Conservation (phyloP, 352 stramenopile genomes). For the Globisporangium okanoganense region DNA sequence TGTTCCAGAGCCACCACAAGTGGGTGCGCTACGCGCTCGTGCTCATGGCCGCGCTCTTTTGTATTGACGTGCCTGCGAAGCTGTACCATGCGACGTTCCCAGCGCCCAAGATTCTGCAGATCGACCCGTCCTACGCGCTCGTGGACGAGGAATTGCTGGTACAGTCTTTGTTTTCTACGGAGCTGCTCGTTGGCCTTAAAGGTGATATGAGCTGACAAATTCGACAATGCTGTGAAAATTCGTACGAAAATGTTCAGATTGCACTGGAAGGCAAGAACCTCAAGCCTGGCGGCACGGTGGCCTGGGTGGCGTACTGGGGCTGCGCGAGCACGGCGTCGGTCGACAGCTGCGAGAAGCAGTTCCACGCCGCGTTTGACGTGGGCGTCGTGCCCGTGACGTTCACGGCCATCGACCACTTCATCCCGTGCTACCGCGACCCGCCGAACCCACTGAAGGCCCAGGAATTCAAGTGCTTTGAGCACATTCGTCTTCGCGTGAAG, state of each 20-base stretch:
- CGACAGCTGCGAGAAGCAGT: slow-evolving; percentile 69
- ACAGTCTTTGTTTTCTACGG: background rate
- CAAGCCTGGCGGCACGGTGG: slow-evolving; percentile 64
- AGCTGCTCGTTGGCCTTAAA: background rate
- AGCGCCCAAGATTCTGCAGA: slow-evolving; percentile 40
- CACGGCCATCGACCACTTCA: slow-evolving; percentile 70
- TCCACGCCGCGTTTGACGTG: slow-evolving; percentile 49
- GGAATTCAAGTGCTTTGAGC: slow-evolving; percentile 67
- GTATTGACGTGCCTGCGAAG: slow-evolving; percentile 41
- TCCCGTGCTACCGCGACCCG: slow-evolving; percentile 81
- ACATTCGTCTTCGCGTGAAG: slow-evolving; percentile 73
- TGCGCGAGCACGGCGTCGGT: slow-evolving; percentile 60
- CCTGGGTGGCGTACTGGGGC: slow-evolving; percentile 81
- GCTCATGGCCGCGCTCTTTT: slow-evolving; percentile 35
- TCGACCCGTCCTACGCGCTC: slow-evolving; percentile 70
- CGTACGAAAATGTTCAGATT: background rate
- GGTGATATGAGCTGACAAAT: background rate
- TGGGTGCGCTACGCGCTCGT: slow-evolving; percentile 54
- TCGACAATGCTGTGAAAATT: background rate
- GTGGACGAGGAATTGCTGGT: slow-evolving; percentile 71
- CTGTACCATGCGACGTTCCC: slow-evolving; percentile 57
- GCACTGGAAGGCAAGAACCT: slow-evolving; percentile 64
- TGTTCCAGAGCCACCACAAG: slow-evolving; percentile 49
- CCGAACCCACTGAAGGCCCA: slow-evolving; percentile 70
- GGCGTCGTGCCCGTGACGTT: slow-evolving; percentile 73